Evolutionary conservation across 441 rosid species (phyloP).

Genomic region (Arabidopsis hybrid): DNA sequence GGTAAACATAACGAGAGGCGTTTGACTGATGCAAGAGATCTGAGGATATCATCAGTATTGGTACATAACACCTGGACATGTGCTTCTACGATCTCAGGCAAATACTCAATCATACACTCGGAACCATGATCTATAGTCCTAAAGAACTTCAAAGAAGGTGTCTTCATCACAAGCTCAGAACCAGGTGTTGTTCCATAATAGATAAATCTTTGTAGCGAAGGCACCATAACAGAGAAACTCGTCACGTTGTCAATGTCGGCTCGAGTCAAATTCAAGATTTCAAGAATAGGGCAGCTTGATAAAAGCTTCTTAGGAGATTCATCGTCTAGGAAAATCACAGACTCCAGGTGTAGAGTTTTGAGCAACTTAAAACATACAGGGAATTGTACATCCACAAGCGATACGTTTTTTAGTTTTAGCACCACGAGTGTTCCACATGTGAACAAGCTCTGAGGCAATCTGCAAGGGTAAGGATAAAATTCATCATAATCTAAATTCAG

Average conservation of each 20-base stretch:
- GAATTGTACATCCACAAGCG: neutral
- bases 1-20: slow-evolving; percentile 23
- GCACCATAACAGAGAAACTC: neutral
- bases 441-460: slow-evolving; percentile 31
- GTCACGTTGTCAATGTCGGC: slow-evolving; percentile 3
- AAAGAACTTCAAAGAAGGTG: slow-evolving; percentile 24
- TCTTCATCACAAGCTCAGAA: slow-evolving; percentile 1
- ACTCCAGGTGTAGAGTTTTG: neutral
- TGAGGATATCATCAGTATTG: slow-evolving; percentile 4
- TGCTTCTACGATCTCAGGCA: slow-evolving; percentile 20
- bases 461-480: neutral
- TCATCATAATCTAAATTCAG: neutral
- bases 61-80: neutral
- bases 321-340: slow-evolving; percentile 4
- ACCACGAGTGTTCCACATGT: slow-evolving; percentile 26
- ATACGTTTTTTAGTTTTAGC: neutral
- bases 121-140: neutral
- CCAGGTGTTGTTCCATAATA: neutral
- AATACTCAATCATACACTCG: slow-evolving; percentile 1
- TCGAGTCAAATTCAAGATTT: neutral
- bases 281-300: slow-evolving; percentile 27
- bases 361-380: slow-evolving; percentile 8
- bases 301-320: slow-evolving; percentile 26
- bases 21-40: slow-evolving; percentile 15
- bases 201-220: slow-evolving; percentile 10